Base-by-base conservation (phyloP, 768 basidiomycete species). In the Trametes coccinea region DNA sequence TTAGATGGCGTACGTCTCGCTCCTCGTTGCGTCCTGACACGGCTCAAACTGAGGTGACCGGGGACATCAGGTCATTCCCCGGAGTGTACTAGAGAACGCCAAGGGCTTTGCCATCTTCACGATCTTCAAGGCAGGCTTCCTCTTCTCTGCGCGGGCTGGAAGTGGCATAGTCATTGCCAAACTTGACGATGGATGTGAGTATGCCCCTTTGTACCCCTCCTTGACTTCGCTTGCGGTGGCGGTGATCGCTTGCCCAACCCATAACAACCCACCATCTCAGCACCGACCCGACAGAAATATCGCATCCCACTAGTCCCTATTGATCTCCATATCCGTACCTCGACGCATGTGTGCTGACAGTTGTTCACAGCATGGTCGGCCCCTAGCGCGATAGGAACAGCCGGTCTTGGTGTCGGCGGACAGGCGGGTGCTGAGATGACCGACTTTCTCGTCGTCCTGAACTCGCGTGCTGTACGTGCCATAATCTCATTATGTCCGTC, bases 321-420 rank as follows among this genome's bases (percentile, higher is more conserved):
- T 37, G 34, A 11, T 37, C 34, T 37, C 5, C 11, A 5, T 11
- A 5, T 37, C 11, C 34, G 10, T 44, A 8, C 10, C 33, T 29
- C 16, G 37, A 16, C 33, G 37, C 37, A 30, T 48, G 29, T 4
- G n/a, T 17, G 1, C 33, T 33, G n/a, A 51, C 27, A 50, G 29
- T 46, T 37, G 6, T 41, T 16, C 6, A 11, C 61, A 94, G 90
- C 84, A 40, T 99, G 95, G 95, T 93, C 92, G 39, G 87, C 95
- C 17, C 97, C 97, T 3, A 91, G 89, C 71, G 97, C 96, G 2
- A 96, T 99, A 47, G 95, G 95, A 29, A 88, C 92, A 3, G 96
- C 90, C 13, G 96, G 96, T 0, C 71, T 95, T 4, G 96, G 96
- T 0, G 78, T 95, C 4, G 97, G 96, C 17, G 85, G 89, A 17